Conservation (phyloP, 768 basidiomycete genomes). For the Obba rivulosa region DNA sequence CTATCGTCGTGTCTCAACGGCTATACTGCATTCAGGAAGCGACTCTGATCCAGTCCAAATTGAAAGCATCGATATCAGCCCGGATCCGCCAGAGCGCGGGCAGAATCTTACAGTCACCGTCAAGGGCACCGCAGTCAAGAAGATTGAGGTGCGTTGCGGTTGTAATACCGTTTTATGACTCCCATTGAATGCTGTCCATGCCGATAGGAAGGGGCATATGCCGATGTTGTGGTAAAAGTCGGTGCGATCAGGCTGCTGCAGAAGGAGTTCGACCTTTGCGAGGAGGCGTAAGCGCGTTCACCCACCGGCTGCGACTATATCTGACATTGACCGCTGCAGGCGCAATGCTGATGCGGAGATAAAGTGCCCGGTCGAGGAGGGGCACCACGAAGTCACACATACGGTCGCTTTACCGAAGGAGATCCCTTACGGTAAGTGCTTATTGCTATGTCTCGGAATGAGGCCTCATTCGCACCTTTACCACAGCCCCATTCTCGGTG, state of each 20-base stretch:
- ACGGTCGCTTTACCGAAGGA: conserved; percentile 86
- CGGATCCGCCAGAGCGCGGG: conserved; percentile 89
- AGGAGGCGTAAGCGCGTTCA: conserved; percentile 80
- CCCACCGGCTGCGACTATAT: background rate
- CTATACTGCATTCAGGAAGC: conserved; percentile 31
- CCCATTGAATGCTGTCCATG: background rate
- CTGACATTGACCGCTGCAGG: conserved; percentile 32
- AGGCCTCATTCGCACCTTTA: conserved; percentile 5
- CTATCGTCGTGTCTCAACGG: background rate
- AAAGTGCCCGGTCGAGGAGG: conserved; percentile 79
- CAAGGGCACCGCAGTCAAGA: conserved; percentile 48
- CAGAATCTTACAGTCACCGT: conserved; percentile 84
- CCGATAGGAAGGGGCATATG: conserved; percentile 81
- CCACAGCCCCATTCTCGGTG: conserved; percentile 78
- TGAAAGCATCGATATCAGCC: conserved; percentile 64
- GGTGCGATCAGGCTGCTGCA: conserved; percentile 85
- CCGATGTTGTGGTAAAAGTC: conserved; percentile 88
- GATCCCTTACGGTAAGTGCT: conserved; percentile 68
- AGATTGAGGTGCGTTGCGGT: conserved; percentile 53
- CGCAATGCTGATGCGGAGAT: conserved; percentile 68
- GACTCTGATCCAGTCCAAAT: conserved; percentile 50
- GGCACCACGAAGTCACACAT: conserved; percentile 68
- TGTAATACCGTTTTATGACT: background rate
- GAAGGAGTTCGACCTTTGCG: conserved; percentile 83
- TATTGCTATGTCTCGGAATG: background rate